These are phyloP conservation scores for Tuber microsphaerosporum DNA, from an alignment of 495 filamentous ascomycete species.

Conservation along the genomic window DNA sequence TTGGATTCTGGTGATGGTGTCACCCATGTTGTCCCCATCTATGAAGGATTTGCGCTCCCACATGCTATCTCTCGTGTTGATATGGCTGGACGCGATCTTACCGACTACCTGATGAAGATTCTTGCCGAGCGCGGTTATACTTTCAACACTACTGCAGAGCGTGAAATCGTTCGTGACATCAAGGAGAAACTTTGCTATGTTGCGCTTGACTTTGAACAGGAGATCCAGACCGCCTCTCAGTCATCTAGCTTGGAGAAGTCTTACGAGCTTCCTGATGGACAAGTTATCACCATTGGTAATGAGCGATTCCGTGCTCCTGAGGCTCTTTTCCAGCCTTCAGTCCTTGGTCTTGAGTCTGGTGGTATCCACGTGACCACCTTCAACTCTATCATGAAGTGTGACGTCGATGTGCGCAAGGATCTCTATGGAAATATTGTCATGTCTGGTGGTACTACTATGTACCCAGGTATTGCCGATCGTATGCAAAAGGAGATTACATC, in stretches of 20 bases:
- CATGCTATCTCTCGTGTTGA: conserved; percentile 92
- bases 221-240: conserved; percentile 99
- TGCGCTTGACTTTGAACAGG: conserved; percentile 94
- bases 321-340: conserved; percentile 94
- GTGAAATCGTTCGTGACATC: conserved; percentile 92
- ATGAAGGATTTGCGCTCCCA: conserved; percentile 94
- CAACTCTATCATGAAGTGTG: conserved; percentile 92
- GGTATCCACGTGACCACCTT: conserved; percentile 97
- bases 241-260: conserved; percentile 98
- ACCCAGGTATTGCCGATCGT: conserved; percentile 99
- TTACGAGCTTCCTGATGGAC: conserved; percentile 97
- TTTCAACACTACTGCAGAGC: conserved; percentile 96
- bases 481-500: conserved; percentile 99
- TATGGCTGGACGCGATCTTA: conserved; percentile 96
- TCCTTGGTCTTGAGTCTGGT: conserved; percentile 94
- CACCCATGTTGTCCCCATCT: conserved; percentile 94
- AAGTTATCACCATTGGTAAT: conserved; percentile 97
- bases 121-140: conserved; percentile 88
- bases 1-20: conserved; percentile 94
- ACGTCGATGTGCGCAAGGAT: conserved; percentile 89
- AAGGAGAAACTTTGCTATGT: conserved; percentile 95
- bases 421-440: conserved; percentile 95
- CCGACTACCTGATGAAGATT: conserved; percentile 85
- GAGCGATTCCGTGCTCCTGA: conserved; percentile 95
- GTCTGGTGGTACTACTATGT: conserved; percentile 90